Evolutionary conservation across 371 early-diverging fungal genomes (phyloP).

Genomic region (Apophysomyces elegans): DNA sequence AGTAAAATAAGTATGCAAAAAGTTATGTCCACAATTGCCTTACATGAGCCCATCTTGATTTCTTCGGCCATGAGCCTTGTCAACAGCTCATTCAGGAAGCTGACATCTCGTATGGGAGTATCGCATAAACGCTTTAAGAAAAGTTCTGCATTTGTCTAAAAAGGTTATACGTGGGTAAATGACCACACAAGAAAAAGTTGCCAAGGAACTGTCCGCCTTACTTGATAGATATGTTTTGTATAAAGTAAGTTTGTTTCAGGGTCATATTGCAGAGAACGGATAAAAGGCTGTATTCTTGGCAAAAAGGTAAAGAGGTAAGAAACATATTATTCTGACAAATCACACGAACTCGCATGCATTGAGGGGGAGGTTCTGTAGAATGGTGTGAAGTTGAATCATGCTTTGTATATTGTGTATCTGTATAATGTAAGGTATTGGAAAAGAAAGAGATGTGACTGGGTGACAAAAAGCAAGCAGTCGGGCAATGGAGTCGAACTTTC

Average conservation of each 20-base stretch:
- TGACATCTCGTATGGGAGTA: background rate
- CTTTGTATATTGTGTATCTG: background rate
- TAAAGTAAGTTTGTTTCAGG: constrained; percentile 9
- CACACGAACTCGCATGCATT: constrained; percentile 13
- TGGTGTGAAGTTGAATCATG: constrained; percentile 8
- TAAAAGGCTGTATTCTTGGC: constrained; percentile 11
- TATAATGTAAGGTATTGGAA: background rate
- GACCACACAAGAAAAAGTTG: no score
- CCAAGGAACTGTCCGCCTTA: background rate
- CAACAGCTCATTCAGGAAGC: background rate
- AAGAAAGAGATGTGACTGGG: constrained; percentile 15
- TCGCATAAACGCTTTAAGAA: background rate
- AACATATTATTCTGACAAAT: background rate
- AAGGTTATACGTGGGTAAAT: no score
- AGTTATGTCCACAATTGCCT: background rate
- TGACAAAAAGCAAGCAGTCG: constrained; percentile 1
- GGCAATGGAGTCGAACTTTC: constrained; percentile 15
- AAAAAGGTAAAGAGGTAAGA: constrained; percentile 11
- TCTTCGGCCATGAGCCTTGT: background rate
- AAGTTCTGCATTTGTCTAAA: background rate
- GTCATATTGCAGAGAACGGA: constrained; percentile 15
- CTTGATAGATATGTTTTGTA: constrained; percentile 2
- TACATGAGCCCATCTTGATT: background rate
- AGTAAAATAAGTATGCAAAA: background rate
- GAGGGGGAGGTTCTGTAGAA: constrained; percentile 6